A percentile compares a stretch with the other conserved stretches of the same genome.
Evolutionary conservation across 2,329 filamentous ascomycete species (phyloP).

Genomic region (Salinomyces thailandicus): DNA sequence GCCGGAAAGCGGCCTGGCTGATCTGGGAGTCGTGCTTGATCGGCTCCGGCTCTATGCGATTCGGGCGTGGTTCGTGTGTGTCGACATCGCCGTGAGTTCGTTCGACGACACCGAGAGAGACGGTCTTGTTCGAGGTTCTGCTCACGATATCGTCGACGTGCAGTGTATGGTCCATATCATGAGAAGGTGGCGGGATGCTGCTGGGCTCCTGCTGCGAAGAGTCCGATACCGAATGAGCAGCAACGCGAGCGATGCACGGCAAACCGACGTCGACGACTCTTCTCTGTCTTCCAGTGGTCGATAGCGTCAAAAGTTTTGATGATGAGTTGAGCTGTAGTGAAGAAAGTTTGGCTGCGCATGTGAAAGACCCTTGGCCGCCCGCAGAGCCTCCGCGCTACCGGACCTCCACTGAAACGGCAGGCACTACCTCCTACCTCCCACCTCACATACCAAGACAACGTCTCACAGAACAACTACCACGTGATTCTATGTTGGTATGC

Average conservation of each 20-base stretch:
- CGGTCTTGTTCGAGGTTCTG: constrained; percentile 10
- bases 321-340: neutral
- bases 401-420: neutral
- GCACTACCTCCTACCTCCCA: neutral
- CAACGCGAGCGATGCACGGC: too few species aligned
- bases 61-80: constrained; percentile 35
- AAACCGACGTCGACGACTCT: too few species aligned
- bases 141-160: constrained; percentile 22
- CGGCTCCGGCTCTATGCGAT: constrained; percentile 17
- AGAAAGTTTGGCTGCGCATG: neutral
- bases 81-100: constrained; percentile 35
- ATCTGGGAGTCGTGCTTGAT: constrained; percentile 28
- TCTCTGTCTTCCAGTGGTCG: too few species aligned
- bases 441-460: too few species aligned
- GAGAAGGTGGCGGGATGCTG: too few species aligned
- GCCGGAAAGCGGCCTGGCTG: constrained; percentile 24
- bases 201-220: too few species aligned
- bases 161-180: constrained; percentile 12
- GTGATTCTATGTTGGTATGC: too few species aligned
- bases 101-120: constrained; percentile 37
- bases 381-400: neutral
- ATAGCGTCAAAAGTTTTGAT: too few species aligned
- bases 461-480: too few species aligned
- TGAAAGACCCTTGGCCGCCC: neutral
- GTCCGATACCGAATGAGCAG: too few species aligned